A percentile compares a stretch with the other conserved stretches of the same genome.
Evolutionary conservation across 192 early-diverging fungal species (phyloP).

Genomic region (Neocallimastix lanati): DNA sequence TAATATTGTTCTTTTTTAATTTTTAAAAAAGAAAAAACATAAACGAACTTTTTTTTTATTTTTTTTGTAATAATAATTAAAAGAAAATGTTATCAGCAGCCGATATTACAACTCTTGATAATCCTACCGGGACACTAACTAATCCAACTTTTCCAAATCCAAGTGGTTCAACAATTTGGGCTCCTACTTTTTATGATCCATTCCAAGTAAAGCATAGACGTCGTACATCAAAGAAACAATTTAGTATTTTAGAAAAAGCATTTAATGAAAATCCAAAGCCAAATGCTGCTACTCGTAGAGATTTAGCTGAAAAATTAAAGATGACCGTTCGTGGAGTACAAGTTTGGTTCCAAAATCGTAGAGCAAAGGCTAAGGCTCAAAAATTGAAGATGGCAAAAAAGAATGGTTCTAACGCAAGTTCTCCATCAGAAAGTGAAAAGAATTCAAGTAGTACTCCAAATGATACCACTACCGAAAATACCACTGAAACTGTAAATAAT

Average conservation of each 20-base stretch:
- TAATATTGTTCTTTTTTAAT: too few relatives aligned
- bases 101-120: neutral
- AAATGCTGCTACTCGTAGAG: constrained; percentile 33
- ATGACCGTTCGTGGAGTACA: constrained; percentile 62
- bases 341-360: constrained; percentile 73
- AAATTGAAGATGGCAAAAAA: neutral
- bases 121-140: neutral
- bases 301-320: constrained; percentile 31
- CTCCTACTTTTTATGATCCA: constrained; percentile 51
- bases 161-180: neutral
- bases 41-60: too few relatives aligned
- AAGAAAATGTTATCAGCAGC: neutral
- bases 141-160: neutral
- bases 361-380: constrained; percentile 47
- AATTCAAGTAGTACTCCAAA: neutral
- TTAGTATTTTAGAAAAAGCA: constrained; percentile 45
- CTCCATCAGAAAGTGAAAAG: neutral
- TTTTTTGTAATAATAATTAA: too few relatives aligned
- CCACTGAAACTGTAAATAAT: neutral
- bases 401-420: neutral
- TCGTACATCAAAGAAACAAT: constrained; percentile 52
- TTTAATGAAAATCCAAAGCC: constrained; percentile 54
- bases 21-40: too few relatives aligned
- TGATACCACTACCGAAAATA: neutral
- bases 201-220: constrained; percentile 58